Conservation (phyloP, 805 yeast genomes). For the Saccharomyces paradoxus region DNA sequence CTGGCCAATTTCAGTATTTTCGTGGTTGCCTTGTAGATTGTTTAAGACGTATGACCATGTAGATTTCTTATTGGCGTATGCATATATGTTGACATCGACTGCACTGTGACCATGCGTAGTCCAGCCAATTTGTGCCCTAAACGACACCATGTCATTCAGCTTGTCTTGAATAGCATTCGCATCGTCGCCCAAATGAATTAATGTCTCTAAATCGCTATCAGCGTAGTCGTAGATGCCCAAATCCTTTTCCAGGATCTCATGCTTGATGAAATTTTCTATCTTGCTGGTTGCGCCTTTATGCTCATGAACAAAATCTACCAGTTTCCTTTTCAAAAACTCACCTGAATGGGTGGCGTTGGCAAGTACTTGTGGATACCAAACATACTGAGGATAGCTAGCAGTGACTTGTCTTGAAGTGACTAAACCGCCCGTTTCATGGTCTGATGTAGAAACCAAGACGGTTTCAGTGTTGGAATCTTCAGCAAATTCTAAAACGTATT, state of each 20-base stretch:
- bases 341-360: conserved; percentile 68
- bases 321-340: conserved; percentile 48
- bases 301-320: conserved; percentile 30
- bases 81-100: conserved; percentile 90
- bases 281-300: conserved; percentile 23
- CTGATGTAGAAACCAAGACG: conserved; percentile 72
- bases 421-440: conserved; percentile 94
- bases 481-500: conserved; percentile 64
- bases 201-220: conserved; percentile 41
- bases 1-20: conserved; percentile 76
- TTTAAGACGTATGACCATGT: conserved; percentile 35
- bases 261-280: conserved; percentile 37
- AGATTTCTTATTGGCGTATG: conserved; percentile 50
- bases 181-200: conserved; percentile 31
- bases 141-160: conserved; percentile 63
- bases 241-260: conserved; percentile 51
- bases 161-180: conserved; percentile 34
- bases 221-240: conserved; percentile 58
- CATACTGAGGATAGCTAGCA: conserved; percentile 67
- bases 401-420: conserved; percentile 76
- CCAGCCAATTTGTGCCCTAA: conserved; percentile 92
- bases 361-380: conserved; percentile 79
- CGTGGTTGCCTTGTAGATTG: conserved; percentile 68
- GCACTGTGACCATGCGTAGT: conserved; percentile 94
- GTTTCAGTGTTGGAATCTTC: conserved; percentile 67